A percentile compares a stretch with the other conserved stretches of the same genome.
phyloP scores from a whole-genome alignment of 345 rosid genomes.

The Cardamine chenopodiifolia region DNA sequence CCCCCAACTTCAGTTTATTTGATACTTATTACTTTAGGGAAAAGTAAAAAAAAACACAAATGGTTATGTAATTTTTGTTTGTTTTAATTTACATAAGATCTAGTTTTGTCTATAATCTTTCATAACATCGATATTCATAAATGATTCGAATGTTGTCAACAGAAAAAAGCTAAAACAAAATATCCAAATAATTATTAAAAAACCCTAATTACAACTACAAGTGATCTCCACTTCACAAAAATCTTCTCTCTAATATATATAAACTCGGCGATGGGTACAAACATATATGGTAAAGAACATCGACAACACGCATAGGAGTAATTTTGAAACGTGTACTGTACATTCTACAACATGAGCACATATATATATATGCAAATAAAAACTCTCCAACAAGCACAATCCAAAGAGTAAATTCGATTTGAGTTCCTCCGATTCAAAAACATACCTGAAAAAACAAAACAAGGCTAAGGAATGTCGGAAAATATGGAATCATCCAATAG shows the following conservation, averaged over 20 bases:
- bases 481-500: conserved; percentile 41
- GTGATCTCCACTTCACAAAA: conserved; percentile 28
- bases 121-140: neutral
- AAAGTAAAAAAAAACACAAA: neutral
- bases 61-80: neutral
- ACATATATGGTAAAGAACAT: conserved; percentile 23
- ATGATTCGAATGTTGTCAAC: conserved; percentile 1
- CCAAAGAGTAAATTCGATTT: conserved; percentile 24
- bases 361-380: conserved; percentile 15
- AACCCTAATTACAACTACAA: conserved; percentile 30
- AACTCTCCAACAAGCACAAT: conserved; percentile 27
- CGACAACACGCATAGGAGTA: conserved; percentile 8
- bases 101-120: neutral
- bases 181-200: neutral
- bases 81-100: neutral
- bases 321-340: conserved; percentile 20
- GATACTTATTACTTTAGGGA: neutral
- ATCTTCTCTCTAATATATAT: conserved; percentile 3
- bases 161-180: conserved; percentile 4
- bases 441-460: conserved; percentile 27
- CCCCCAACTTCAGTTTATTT: neutral
- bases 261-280: conserved; percentile 25
- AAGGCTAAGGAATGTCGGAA: conserved; percentile 37
- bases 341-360: conserved; percentile 30
- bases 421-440: conserved; percentile 27